Evolutionary conservation across 2,329 filamentous ascomycete genomes (phyloP).

Genomic region (Fusarium falciforme): DNA sequence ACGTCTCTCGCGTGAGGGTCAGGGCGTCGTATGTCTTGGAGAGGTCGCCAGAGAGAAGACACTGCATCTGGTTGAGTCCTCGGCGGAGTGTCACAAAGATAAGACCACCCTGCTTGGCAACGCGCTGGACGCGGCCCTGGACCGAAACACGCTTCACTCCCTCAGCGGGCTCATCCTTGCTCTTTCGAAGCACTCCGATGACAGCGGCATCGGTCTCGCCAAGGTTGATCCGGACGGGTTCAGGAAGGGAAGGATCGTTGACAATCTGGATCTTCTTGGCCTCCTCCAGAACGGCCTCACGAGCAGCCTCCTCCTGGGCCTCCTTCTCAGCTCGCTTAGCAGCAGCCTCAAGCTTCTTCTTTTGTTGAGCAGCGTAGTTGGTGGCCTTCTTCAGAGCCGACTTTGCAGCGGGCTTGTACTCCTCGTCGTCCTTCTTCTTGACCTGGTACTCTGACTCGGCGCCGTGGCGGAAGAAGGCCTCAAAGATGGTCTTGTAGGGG

Average conservation of each 20-base stretch:
- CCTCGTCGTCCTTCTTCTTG: constrained; percentile 50
- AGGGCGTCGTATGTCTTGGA: constrained; percentile 93
- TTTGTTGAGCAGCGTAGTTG: constrained; percentile 38
- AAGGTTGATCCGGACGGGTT: constrained; percentile 80
- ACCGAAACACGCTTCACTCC: constrained; percentile 72
- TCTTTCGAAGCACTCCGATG: constrained; percentile 47
- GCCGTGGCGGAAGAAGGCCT: constrained; percentile 71
- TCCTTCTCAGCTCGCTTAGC: constrained; percentile 44
- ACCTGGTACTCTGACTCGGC: constrained; percentile 56
- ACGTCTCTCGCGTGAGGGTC: constrained; percentile 87
- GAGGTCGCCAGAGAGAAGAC: constrained; percentile 69
- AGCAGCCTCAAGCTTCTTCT: constrained; percentile 43
- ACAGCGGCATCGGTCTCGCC: constrained; percentile 54
- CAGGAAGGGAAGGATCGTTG: constrained; percentile 79
- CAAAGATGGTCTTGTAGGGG: constrained; percentile 84
- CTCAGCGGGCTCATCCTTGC: constrained; percentile 47
- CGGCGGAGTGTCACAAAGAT: constrained; percentile 87
- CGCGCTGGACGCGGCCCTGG: constrained; percentile 83
- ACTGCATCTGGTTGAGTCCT: constrained; percentile 81
- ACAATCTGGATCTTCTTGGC: constrained; percentile 45
- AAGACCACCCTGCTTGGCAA: constrained; percentile 84
- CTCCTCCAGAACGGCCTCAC: constrained; percentile 40
- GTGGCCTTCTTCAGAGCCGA: constrained; percentile 45
- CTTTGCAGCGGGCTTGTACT: constrained; percentile 45
- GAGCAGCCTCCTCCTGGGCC: constrained; percentile 37